Evolutionary conservation across 805 yeast genomes (phyloP), one percentile per base, ranked within the genome.

Genomic region (Yarrowia porcina): DNA sequence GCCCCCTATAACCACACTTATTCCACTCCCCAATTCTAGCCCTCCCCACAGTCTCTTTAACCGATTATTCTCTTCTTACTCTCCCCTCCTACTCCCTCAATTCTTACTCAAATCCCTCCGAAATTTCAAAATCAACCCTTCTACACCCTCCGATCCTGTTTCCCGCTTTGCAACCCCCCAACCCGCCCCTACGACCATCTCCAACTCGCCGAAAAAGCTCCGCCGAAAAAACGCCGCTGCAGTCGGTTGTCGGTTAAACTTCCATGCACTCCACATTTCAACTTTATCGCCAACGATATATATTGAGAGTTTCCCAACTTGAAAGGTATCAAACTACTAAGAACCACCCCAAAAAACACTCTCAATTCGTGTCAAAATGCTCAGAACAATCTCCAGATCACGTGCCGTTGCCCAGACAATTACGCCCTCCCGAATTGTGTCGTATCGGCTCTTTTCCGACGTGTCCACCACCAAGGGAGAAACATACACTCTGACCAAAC

Each of bases 191-290:
- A 25, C 9, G n/a, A 0, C 32, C 15, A 25, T n/a, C 20, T 27
- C 10, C 33, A 17, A 11, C 23, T 3, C n/a, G 17, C 52, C 52
- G 52, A 45, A 45, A 28, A 45, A 28, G 9, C 25, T 9, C 52
- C 52, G 36, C 52, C 52, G 52, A 45, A 45, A 28, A 45, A 28
- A 5, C 35, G 27, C 52, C 36, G 35, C 13, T 45, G 17, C 2
- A 44, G 49, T 44, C 49, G 49, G 49, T 21, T 44, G 9, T 44
- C 49, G 49, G 21, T n/a, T 25, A 44, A 44, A 21, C 49, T 30
- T 38, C 21, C 52, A 45, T 45, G 52, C 52, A 45, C 52, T 45
- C 52, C 52, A 45, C 52, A 45, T 45, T 45, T 45, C 52, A 45
- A 45, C 52, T n/a, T 45, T 30, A 44, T 44, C 32, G n/a, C n/a